Conservation (phyloP, 1,139 yeast genomes). For the Taphrina betulina region DNA sequence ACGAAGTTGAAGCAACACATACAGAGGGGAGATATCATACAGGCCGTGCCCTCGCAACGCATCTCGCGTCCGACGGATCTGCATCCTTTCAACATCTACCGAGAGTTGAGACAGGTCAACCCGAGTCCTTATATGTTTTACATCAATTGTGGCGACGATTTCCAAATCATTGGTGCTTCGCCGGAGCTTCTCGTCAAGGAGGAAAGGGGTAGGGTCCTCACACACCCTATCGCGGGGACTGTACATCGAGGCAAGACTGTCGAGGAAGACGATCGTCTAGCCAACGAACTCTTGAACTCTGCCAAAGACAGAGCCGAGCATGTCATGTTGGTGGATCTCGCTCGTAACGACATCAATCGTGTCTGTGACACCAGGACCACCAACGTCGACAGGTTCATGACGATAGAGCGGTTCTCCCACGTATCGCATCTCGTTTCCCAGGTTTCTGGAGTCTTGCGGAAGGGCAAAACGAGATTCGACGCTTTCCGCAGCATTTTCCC, state of each 20-base stretch:
- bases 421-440: slow-evolving; percentile 95
- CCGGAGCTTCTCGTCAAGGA: slow-evolving; percentile 89
- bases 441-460: slow-evolving; percentile 84
- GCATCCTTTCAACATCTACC: slow-evolving; percentile 94
- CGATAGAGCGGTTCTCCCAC: slow-evolving; percentile 93
- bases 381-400: slow-evolving; percentile 78
- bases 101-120: slow-evolving; percentile 90
- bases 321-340: slow-evolving; percentile 95
- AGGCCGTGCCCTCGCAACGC: slow-evolving; percentile 96
- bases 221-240: slow-evolving; percentile 98
- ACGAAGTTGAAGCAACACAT: slow-evolving; percentile 72
- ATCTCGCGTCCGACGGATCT: slow-evolving; percentile 90
- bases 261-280: slow-evolving; percentile 86
- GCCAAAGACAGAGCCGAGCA: slow-evolving; percentile 95
- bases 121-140: slow-evolving; percentile 96
- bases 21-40: slow-evolving; percentile 86
- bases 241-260: slow-evolving; percentile 82
- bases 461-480: slow-evolving; percentile 84
- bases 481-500: slow-evolving; percentile 97
- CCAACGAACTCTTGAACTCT: slow-evolving; percentile 69
- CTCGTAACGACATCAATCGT: slow-evolving; percentile 91
- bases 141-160: slow-evolving; percentile 75
- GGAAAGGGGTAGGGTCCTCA: slow-evolving; percentile 70
- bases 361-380: slow-evolving; percentile 86
- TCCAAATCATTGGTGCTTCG: slow-evolving; percentile 94